Conservation (phyloP, 441 rosid genomes). For the Theobroma grandiflorum region DNA sequence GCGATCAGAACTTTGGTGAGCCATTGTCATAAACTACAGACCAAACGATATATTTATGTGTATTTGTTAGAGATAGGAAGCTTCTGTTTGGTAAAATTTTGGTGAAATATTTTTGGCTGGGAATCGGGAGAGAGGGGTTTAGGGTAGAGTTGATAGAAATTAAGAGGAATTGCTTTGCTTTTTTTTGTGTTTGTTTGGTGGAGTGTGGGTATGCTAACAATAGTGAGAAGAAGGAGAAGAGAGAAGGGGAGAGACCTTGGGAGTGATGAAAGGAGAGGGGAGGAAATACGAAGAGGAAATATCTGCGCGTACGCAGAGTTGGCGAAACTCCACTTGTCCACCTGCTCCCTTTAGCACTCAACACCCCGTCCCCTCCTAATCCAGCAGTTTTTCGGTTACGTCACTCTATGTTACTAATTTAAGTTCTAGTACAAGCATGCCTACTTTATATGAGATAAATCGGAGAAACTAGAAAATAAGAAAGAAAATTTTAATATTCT, state of each 20-base stretch:
- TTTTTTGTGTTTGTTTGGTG: background rate
- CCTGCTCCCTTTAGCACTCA: conserved; percentile 29
- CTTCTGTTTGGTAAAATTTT: conserved; percentile 14
- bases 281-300: background rate
- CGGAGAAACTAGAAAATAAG: too few relatives aligned
- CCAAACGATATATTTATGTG: background rate
- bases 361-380: too few relatives aligned
- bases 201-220: background rate
- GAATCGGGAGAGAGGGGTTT: background rate
- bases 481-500: too few relatives aligned
- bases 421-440: too few relatives aligned
- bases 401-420: conserved; percentile 8
- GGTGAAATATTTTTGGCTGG: background rate
- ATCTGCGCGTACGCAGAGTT: conserved; percentile 26
- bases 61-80: background rate
- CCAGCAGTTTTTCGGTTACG: conserved; percentile 16
- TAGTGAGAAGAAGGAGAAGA: background rate
- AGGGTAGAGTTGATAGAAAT: background rate
- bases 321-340: conserved; percentile 48
- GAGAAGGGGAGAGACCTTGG: conserved; percentile 3
- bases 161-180: background rate
- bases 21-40: conserved; percentile 16
- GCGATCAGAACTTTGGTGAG: conserved; percentile 35
- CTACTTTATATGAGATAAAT: too few relatives aligned
- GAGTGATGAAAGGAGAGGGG: background rate